phyloP scores from a whole-genome alignment of 441 rosid species.

The Euphorbia corollata region DNA sequence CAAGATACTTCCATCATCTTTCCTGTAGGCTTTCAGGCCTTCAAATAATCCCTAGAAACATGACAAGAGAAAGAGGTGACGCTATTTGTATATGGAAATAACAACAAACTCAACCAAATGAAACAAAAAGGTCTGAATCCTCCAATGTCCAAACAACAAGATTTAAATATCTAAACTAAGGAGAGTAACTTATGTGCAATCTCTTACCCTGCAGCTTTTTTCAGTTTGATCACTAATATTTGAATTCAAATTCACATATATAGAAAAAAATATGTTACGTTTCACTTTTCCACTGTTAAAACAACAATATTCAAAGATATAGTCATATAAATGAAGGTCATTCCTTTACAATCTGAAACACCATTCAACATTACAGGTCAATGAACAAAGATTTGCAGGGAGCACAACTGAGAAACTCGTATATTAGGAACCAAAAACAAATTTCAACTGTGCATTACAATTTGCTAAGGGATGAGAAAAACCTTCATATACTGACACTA shows the following conservation, averaged over 20 bases:
- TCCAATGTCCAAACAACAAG: constrained; percentile 6
- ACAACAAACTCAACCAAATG: not conserved
- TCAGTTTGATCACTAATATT: not conserved
- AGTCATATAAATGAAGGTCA: not conserved
- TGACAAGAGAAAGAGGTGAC: not conserved
- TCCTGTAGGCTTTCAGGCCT: constrained; percentile 46
- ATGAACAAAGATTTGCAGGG: not conserved
- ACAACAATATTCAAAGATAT: not conserved
- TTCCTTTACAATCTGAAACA: too few relatives aligned
- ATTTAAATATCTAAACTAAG: not conserved
- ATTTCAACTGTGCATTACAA: not conserved
- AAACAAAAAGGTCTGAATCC: not conserved
- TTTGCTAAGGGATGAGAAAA: not conserved
- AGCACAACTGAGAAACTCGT: not conserved
- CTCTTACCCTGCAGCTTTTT: not conserved
- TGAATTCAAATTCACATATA: not conserved
- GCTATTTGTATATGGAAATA: not conserved
- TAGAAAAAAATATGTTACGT: not conserved
- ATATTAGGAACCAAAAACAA: not conserved
- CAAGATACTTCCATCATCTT: constrained; percentile 33
- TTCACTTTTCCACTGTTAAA: not conserved
- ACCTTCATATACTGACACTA: not conserved
- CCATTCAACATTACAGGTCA: not conserved
- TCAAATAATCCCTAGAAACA: constrained; percentile 49
- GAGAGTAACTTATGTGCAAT: not conserved